Percentiles rank a stretch among this genome's conserved stretches.
These are phyloP conservation scores for Solanum medicagineum DNA, from an alignment of 257 asterid genomes.

Conservation along the genomic window DNA sequence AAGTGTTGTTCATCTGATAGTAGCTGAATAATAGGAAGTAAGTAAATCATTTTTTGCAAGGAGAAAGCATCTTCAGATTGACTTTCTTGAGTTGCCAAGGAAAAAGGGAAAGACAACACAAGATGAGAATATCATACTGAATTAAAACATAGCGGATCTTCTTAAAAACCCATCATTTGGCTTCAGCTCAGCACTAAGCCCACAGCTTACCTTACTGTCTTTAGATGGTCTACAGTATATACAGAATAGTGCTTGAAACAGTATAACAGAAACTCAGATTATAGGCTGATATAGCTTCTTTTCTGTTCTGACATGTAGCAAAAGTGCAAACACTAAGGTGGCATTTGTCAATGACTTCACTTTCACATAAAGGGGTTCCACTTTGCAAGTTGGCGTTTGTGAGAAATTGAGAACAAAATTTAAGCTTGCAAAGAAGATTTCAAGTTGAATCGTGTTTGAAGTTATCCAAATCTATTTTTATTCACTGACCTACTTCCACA, in stretches of 20 bases:
- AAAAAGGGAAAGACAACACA: not conserved
- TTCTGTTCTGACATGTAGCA: not conserved
- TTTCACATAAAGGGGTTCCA: not conserved
- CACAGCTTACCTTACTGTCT: not conserved
- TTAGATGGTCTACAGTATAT: not conserved
- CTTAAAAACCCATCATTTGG: not conserved
- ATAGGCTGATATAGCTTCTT: not conserved
- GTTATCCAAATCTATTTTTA: not conserved
- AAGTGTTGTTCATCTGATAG: not conserved
- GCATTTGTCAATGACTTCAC: not conserved
- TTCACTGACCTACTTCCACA: not conserved
- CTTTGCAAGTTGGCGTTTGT: not conserved
- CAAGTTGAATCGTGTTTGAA: not conserved
- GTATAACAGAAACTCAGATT: not conserved
- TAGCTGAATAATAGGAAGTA: not conserved
- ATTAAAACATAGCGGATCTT: not conserved
- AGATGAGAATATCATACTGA: not conserved
- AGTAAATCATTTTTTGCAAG: not conserved
- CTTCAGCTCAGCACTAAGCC: not conserved
- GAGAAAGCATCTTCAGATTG: not conserved
- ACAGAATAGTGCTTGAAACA: not conserved
- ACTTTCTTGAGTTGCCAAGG: not conserved
- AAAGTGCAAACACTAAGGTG: not conserved
- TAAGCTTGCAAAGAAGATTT: not conserved
- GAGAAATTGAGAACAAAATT: not conserved